A percentile compares a stretch with the other conserved stretches of the same genome.
These are phyloP conservation scores for Thalassiosira sp. DNA, from an alignment of 352 stramenopile genomes.

Conservation along the genomic window DNA sequence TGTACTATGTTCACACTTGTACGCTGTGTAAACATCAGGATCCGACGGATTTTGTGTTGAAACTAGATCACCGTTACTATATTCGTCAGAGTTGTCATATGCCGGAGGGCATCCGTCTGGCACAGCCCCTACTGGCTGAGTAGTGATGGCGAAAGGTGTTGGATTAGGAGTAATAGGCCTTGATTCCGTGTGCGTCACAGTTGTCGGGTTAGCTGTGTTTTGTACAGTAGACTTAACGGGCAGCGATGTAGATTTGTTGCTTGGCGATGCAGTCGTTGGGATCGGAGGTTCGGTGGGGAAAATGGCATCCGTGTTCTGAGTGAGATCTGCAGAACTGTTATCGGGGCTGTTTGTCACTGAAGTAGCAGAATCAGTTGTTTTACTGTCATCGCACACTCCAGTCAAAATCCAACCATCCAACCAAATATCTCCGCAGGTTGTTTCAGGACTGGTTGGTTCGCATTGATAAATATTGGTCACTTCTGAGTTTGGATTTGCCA, in stretches of 20 bases:
- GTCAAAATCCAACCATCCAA: background rate
- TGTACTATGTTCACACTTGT: background rate
- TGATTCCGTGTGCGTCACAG: too few relatives aligned
- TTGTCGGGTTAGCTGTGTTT: too few relatives aligned
- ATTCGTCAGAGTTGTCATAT: background rate
- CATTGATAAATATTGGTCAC: background rate
- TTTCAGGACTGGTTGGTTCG: background rate
- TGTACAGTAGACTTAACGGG: background rate
- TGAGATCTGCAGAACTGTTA: too few relatives aligned
- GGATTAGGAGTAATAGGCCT: too few relatives aligned
- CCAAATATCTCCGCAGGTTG: background rate
- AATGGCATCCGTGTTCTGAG: background rate
- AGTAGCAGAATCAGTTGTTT: too few relatives aligned
- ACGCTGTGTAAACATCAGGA: background rate
- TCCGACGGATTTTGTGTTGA: background rate
- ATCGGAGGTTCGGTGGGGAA: background rate
- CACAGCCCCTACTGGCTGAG: background rate
- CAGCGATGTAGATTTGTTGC: background rate
- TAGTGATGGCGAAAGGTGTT: background rate
- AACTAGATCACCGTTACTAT: background rate
- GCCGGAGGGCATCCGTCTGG: background rate
- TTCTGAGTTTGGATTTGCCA: background rate
- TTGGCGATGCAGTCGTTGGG: background rate
- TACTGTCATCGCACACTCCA: background rate
- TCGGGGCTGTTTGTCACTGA: too few relatives aligned